Base-by-base conservation (phyloP, 2,329 filamentous ascomycete species). In the Fusarium redolens region DNA sequence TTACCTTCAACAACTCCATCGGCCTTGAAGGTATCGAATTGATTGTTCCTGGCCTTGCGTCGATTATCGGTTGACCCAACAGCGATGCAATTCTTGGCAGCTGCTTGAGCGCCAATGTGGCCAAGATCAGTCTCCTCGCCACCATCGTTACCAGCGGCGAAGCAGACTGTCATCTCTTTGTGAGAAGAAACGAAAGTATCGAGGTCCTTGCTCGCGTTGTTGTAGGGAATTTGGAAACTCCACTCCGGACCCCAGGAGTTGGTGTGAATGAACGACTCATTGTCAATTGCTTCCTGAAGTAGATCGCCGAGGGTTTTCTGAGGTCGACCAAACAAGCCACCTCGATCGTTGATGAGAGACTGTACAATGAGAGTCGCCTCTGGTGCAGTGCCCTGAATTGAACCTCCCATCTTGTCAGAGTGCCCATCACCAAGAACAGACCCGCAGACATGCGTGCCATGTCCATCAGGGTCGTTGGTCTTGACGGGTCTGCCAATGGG, bases 101-200 rank as follows among this genome's bases (percentile, higher is more conserved):
- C 55, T 28, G 41, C 41, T 22, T 58, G 31, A 3, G 30, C 43
- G 4, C 43, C 43, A 1, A 58, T 30, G 10, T 58, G 43, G 3
- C 43, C 33, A 14, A 37, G 22, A 7, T 1, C 3, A 14, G 41
- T 28, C 1, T 1, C 0, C 11, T 48, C 15, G 1, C 1, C 1
- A 0, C 55, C 43, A 8, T 58, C 43, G 7, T 58, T 58, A 6
- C 55, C 25, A 13, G 55, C 43, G 20, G 41, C 33, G 7, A 35
- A 58, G n/a, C n/a, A 48, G 0, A 48, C 40, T 2, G 20, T 37
- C 18, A 50, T 48, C 18, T 50, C 14, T 15, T 7, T 1, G 20
- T 50, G 25, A 1, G 15, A 3, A 5, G 14, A 40, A 2, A 54
- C 35, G 0, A 48, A 48, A 8, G 5, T 20, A 10, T 58, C 43